Evolutionary conservation across 169 alveolate species (phyloP), one percentile per base, ranked within the genome.

Genomic region (Plasmodium knowlesi): DNA sequence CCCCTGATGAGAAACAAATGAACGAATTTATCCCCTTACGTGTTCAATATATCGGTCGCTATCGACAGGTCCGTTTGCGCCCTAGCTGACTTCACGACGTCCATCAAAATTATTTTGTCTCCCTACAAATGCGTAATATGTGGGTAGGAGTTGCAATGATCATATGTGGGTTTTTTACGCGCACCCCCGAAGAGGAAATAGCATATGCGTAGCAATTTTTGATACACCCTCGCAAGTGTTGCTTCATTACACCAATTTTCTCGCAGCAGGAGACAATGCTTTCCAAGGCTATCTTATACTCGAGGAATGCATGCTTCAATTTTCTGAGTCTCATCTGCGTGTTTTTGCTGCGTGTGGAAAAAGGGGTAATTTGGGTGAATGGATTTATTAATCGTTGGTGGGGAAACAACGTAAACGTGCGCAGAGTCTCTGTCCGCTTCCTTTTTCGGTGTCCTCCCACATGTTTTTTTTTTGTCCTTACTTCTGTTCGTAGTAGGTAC

Each of bases 261-360:
- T 86, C 93, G 71, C 93, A 86, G 10, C 93, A 86, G n/a, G 93
- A 86, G 37, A 76, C 93, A 8, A 86, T 86, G 57, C 81, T 86
- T 43, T 86, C 93, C 82, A 86, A 57, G 79, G 86, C 93, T 37
- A 86, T 86, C 61, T 76, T 86, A 76, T 86, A 85, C 70, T 85
- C 85, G 41, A 85, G 93, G 41, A 85, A 85, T 28, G 93, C 37
- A 34, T 85, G 30, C 19, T 85, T 85, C 82, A 85, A 41, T 61
- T 50, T 73, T 76, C 34, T 85, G n/a, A 85, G 41, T 76, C 39
- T 73, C 71, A 30, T 74, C 67, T 85, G 93, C 3, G 81, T 61
- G 16, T 61, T 85, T 85, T 85, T 74, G 43, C 93, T 85, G 61
- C 22, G 71, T 34, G 67, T 53, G 28, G 34, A 25, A 46, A 53